Percentiles rank a stretch among this genome's conserved stretches.
Conservation (phyloP, 331 rosid species). For the Pyrus hybrid region DNA sequence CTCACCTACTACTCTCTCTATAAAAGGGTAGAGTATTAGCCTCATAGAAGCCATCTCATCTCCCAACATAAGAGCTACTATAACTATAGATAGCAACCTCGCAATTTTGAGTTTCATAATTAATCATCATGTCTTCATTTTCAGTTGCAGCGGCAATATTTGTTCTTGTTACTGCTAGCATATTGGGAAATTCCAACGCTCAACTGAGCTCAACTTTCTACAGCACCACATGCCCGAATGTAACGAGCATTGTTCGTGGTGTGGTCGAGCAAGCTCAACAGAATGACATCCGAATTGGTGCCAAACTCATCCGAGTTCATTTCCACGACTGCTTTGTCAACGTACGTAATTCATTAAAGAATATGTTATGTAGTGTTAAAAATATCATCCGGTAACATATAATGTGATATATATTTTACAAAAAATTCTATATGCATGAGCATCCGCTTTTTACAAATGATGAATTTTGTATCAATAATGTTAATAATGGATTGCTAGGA, state of each 20-base stretch:
- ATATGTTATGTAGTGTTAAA: too few species aligned
- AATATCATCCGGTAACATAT: neutral
- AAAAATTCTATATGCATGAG: too few species aligned
- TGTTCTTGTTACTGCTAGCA: neutral
- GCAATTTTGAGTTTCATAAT: neutral
- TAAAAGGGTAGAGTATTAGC: neutral
- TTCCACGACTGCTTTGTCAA: conserved; percentile 36
- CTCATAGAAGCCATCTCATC: neutral
- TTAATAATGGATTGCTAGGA: neutral
- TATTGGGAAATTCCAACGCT: conserved; percentile 12
- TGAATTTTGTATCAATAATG: neutral
- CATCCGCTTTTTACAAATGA: too few species aligned
- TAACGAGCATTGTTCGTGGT: conserved; percentile 13
- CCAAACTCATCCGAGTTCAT: conserved; percentile 35
- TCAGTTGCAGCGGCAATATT: neutral
- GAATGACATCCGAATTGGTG: conserved; percentile 31
- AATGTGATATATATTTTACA: too few species aligned
- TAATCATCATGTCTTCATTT: neutral
- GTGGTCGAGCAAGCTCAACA: conserved; percentile 14
- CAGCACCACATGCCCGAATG: conserved; percentile 23
- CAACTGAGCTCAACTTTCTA: conserved; percentile 30
- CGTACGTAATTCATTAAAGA: conserved; percentile 5
- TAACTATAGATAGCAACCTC: neutral
- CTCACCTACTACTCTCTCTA: neutral
- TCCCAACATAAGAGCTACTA: neutral